Base-by-base conservation (phyloP, 148 eudicot species). In the Chenopodium suecicum region DNA sequence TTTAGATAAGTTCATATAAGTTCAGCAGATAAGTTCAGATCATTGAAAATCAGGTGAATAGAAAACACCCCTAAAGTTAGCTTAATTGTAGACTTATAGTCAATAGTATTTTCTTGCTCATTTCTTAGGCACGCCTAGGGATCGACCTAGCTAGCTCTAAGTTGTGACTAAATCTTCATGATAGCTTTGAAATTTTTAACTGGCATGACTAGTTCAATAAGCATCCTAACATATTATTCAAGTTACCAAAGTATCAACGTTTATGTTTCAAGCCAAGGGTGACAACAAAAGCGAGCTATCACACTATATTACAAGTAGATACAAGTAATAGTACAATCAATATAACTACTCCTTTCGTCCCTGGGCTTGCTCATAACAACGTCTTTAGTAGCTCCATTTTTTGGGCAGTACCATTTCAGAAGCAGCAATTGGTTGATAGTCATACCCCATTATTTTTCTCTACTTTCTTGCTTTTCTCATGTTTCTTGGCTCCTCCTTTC, bases 351-450 rank as follows among this genome's bases (percentile, higher is more conserved):
- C 11, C 19, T 1, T 23, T 3, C 7, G 44, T 37, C 44, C 8
- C 44, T 37, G 8, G 7, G 44, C 7, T 37, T 37, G 44, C 7
- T 37, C 44, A 37, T 47, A 54, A 17, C 17, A 23, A 52, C 41
- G 50, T 23, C 9, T 41, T 65, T 52, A 83, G 74, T 83, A 83
- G n/a, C 78, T 50, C 85, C 85, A 83, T 3, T 83, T 82, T 41
- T 83, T 54, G 7, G 85, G 85, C 58, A 83, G 77, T 50, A 41
- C n/a, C 46, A 52, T 50, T 32, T 83, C 78, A 29, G 64, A 19
- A 20, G 85, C 23, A 34, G 37, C 37, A 64, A 73, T 14, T 44
- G 69, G 31, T 2, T 37, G 44, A 37, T 37, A 37, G 44, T 37
- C 44, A 37, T 37, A 37, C 44, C 23, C 44, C 7, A 37, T 37